Base-by-base conservation (phyloP, 352 stramenopile genomes). In the Globisporangium abappressorium region DNA sequence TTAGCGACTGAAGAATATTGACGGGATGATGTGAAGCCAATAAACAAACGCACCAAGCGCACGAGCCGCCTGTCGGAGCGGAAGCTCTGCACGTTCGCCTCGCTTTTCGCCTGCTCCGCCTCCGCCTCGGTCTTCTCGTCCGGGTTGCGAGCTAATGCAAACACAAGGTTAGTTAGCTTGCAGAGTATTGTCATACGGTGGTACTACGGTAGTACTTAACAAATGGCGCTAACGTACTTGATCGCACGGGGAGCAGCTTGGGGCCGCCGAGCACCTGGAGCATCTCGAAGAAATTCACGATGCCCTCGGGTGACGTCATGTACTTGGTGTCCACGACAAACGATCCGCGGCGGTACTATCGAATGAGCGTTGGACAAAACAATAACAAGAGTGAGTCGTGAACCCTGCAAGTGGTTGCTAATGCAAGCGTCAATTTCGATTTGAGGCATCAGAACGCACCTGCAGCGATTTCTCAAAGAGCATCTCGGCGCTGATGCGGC, bases 61-160 rank as follows among this genome's bases (percentile, higher is more conserved):
- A 92, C 64, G 24, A 95, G 77, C 9, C 87, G 85, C 20, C 87
- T 80, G 57, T 95, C 87, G 9, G 85, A 92, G 20, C 85, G 85
- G 57, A 95, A 95, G 55, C 87, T 95, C 72, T 94, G 84, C 33
- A 89, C 82, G 54, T 92, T 90, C 20, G 67, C 77, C 43, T 87
- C 84, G 46, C 81, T 90, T 57, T 92, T 80, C 1, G 75, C 72
- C 54, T 84, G 77, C 46, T 92, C 80, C 1, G 74, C 74, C 34
- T 92, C 80, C 0, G 76, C 80, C 36, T 79, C 70, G 26, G 76
- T 86, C 59, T 84, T 90, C 18, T 92, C 80, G 49, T 58, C 65
- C 0, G 79, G 69, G 49, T 81, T 74, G 36, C 74, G 75, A 5
- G 72, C 82, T 91, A 46, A 5, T 58, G 56, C 14, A 62, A 49